Evolutionary conservation across 768 basidiomycete genomes (phyloP), one percentile per base, ranked within the genome.

Genomic region (Boletus sensibilis): DNA sequence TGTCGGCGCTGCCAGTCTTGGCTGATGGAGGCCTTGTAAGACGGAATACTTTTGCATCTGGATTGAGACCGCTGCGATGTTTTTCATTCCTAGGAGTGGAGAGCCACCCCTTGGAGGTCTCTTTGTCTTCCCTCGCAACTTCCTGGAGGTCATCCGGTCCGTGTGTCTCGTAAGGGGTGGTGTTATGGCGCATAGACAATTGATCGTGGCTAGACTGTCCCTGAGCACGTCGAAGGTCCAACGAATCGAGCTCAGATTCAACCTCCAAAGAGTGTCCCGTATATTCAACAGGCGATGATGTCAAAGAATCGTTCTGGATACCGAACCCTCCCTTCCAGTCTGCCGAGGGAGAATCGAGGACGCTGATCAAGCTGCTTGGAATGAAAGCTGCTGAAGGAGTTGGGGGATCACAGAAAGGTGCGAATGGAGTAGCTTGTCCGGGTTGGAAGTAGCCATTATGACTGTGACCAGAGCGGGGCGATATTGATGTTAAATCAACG

Each of bases 1-100:
- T 29, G 35, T 67, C 67, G 8, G 44, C 29, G 45, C 50, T 50
- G 42, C 54, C 42, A 13, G 39, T 52, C 58, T 59, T 58, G 48
- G 61, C 56, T 2, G 56, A 48, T 53, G 58, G 53, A 31, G 59
- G 54, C 55, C 65, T 73, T 35, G 75, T 72, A 48, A 88, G 76
- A 65, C 78, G 85, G 75, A 94, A 94, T 53, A 84, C 90, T 67
- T 92, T 91, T 51, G 92, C 92, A 70, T 88, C 88, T 2, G 92
- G 92, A 71, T 94, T 94, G 56, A 94, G 79, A 8, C 86, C 83
- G 66, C 82, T 88, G 75, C 77, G 83, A 55, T 79, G 73, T 66
- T 78, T 83, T 53, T 78, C 78, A 49, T 76, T 77, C 49, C 68
- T 70, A 45, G 74, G 68, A 25, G 73, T 60, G 45, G 76, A 76